Conservation (phyloP, 2,329 filamentous ascomycete genomes). For the Colletotrichum euphorbiae region DNA sequence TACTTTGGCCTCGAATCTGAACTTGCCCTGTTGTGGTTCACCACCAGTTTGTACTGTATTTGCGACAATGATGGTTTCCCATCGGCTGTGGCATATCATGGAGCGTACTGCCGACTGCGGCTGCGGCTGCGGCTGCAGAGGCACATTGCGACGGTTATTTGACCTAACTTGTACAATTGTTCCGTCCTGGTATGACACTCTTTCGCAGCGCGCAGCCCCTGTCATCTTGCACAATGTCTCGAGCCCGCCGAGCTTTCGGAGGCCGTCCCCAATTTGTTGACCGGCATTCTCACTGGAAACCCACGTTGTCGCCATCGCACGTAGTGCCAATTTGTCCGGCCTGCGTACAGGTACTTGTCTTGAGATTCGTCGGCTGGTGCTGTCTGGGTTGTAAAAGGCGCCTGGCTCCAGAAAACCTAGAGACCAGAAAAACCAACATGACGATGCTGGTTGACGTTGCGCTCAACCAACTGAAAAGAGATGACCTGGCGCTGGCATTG, state of each 20-base stretch:
- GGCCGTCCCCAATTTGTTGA: not conserved
- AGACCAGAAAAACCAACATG: constrained; percentile 8
- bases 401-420: not conserved
- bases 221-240: constrained; percentile 22
- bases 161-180: constrained; percentile 27
- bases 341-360: not conserved
- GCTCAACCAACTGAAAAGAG: constrained; percentile 20
- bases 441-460: constrained; percentile 28
- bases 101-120: not conserved
- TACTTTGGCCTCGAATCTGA: constrained; percentile 26
- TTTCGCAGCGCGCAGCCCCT: constrained; percentile 8
- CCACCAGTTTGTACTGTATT: not conserved
- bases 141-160: constrained; percentile 21
- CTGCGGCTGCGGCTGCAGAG: not conserved
- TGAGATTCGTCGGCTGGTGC: not conserved
- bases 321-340: constrained; percentile 7
- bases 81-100: constrained; percentile 1
- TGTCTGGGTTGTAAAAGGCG: not conserved
- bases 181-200: constrained; percentile 28
- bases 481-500: not conserved
- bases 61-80: constrained; percentile 27
- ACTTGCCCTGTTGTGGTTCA: constrained; percentile 4
- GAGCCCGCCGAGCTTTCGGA: constrained; percentile 5
- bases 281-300: not conserved
- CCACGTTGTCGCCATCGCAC: not conserved